These are phyloP conservation scores for Botryosphaeria dothidea DNA, from an alignment of 2,329 filamentous ascomycete genomes.

Conservation along the genomic window DNA sequence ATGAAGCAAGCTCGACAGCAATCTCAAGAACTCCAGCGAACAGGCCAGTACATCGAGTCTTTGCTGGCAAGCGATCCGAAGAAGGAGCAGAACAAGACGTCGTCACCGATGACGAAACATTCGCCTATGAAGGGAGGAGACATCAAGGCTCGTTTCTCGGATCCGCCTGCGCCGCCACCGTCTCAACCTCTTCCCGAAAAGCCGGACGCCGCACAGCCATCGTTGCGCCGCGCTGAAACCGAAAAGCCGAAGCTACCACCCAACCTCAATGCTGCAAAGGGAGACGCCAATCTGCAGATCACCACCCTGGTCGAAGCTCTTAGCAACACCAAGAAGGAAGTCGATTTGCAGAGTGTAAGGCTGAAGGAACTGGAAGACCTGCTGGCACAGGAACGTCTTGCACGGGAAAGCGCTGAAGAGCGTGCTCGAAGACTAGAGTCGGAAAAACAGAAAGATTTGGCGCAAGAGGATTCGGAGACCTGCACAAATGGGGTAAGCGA, in stretches of 20 bases:
- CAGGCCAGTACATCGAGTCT: conserved; percentile 76
- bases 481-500: conserved; percentile 37
- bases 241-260: conserved; percentile 64
- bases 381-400: conserved; percentile 76
- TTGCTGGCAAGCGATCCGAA: conserved; percentile 71
- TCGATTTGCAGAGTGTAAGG: conserved; percentile 77
- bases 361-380: conserved; percentile 80
- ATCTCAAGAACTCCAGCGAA: conserved; percentile 79
- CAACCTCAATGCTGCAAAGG: conserved; percentile 40
- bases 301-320: conserved; percentile 82
- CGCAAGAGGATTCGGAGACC: neutral
- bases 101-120: conserved; percentile 44
- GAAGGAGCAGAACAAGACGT: conserved; percentile 51
- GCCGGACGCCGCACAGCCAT: conserved; percentile 68
- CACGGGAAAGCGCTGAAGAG: conserved; percentile 82
- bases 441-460: conserved; percentile 51
- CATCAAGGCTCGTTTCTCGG: conserved; percentile 81
- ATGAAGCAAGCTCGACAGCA: conserved; percentile 89
- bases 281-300: conserved; percentile 70
- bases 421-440: conserved; percentile 70
- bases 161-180: conserved; percentile 89
- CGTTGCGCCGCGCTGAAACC: conserved; percentile 73
- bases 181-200: conserved; percentile 93
- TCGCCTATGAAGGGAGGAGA: conserved; percentile 65
- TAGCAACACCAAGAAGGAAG: conserved; percentile 78